These are phyloP conservation scores for Suhomyces bokatorum DNA, from an alignment of 1,139 yeast genomes.

Conservation along the genomic window DNA sequence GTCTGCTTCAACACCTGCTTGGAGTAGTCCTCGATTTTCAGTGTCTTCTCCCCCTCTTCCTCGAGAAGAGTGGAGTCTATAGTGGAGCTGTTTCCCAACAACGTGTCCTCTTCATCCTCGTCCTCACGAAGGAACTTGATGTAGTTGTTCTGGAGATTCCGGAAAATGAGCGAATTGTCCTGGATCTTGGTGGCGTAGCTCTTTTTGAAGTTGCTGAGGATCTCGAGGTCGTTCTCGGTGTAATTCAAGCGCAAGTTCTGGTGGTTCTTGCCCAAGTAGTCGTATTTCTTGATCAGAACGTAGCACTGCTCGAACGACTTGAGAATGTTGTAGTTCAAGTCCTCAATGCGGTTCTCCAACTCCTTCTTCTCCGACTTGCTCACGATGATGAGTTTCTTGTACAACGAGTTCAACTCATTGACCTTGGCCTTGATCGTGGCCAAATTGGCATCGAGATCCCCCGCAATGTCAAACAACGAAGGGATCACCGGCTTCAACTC, in stretches of 20 bases:
- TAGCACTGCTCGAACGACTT: conserved; percentile 76
- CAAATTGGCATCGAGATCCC: conserved; percentile 67
- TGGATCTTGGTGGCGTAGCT: conserved; percentile 85
- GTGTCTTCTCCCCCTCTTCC: conserved; percentile 39
- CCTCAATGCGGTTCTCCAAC: conserved; percentile 72
- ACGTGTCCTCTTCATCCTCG: conserved; percentile 49
- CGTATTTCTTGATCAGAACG: conserved; percentile 68
- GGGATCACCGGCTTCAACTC: conserved; percentile 69
- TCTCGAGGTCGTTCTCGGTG: conserved; percentile 53
- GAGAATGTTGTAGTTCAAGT: conserved; percentile 71
- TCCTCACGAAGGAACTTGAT: conserved; percentile 74
- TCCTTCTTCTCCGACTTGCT: conserved; percentile 77
- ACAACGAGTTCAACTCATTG: conserved; percentile 61
- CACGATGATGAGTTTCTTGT: conserved; percentile 81
- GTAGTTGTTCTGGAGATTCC: conserved; percentile 87
- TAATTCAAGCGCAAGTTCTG: conserved; percentile 35
- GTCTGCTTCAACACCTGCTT: conserved; percentile 47
- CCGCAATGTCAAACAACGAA: conserved; percentile 69
- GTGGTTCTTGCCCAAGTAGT: conserved; percentile 46
- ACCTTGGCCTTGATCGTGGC: conserved; percentile 50
- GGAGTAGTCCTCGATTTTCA: conserved; percentile 32
- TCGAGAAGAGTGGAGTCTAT: conserved; percentile 30
- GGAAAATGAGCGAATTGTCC: conserved; percentile 68
- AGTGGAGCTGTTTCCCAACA: conserved; percentile 16
- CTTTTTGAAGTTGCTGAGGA: conserved; percentile 79